A percentile compares a stretch with the other conserved stretches of the same genome.
Evolutionary conservation across 179 eudicot species (phyloP).

Genomic region (Sideroxylon spinosum): DNA sequence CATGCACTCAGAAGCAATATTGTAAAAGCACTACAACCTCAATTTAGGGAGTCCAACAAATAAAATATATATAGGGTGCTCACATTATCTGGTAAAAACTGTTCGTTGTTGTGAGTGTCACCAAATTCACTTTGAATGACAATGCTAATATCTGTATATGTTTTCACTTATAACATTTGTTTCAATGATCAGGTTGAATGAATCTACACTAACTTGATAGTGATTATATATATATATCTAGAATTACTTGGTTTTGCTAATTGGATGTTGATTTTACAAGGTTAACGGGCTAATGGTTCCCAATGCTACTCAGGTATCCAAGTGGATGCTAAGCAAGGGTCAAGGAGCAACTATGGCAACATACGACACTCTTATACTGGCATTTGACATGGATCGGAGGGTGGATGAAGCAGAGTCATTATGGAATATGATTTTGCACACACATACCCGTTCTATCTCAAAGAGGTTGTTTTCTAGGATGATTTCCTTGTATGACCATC

Average conservation of each 20-base stretch:
- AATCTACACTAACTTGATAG: no score
- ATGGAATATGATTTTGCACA: conserved; percentile 84
- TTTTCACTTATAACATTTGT: neutral
- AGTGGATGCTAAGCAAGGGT: conserved; percentile 96
- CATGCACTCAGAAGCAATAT: neutral
- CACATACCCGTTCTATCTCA: conserved; percentile 69
- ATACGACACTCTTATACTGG: conserved; percentile 63
- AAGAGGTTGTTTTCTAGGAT: conserved; percentile 73
- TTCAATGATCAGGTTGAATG: neutral
- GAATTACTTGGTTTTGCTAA: neutral
- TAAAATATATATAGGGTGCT: neutral
- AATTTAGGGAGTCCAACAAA: neutral
- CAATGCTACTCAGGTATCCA: conserved; percentile 50
- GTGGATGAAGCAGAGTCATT: conserved; percentile 77
- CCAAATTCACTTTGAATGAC: neutral
- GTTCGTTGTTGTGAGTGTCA: neutral
- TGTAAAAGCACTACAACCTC: neutral
- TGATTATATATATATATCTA: no score
- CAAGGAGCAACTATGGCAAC: conserved; percentile 94
- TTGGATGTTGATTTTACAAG: neutral
- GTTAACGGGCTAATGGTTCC: conserved; percentile 8
- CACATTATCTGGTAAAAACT: neutral
- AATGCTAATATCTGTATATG: neutral
- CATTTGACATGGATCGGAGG: conserved; percentile 69
- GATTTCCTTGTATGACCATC: conserved; percentile 80